These are phyloP conservation scores for Colletotrichum siamense DNA, from an alignment of 2,329 filamentous ascomycete genomes.

Conservation along the genomic window DNA sequence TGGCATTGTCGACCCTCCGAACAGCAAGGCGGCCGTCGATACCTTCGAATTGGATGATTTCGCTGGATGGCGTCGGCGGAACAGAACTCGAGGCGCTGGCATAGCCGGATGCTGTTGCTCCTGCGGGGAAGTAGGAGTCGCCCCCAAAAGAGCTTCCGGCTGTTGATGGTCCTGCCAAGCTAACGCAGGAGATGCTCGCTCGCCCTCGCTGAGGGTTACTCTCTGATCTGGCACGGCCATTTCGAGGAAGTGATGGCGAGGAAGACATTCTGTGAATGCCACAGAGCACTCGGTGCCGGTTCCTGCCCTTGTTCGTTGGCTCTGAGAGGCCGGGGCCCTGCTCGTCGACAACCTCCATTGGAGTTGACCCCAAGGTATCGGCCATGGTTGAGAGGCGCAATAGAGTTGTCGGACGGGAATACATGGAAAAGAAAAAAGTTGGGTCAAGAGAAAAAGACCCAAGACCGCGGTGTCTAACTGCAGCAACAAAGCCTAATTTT, in stretches of 20 bases:
- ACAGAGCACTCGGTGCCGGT: constrained; percentile 72
- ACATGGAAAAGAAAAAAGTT: background rate
- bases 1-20: constrained; percentile 60
- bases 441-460: too few relatives aligned
- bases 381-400: constrained; percentile 3
- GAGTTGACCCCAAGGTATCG: constrained; percentile 6
- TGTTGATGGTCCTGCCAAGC: constrained; percentile 47
- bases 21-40: constrained; percentile 55
- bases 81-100: constrained; percentile 41
- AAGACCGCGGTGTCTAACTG: background rate
- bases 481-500: background rate
- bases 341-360: constrained; percentile 27
- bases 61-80: constrained; percentile 43
- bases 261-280: constrained; percentile 84
- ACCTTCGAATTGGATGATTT: constrained; percentile 44
- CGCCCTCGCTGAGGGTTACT: constrained; percentile 69
- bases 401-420: background rate
- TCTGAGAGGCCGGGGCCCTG: constrained; percentile 30
- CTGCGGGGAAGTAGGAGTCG: constrained; percentile 26
- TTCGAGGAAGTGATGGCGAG: constrained; percentile 71
- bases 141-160: constrained; percentile 34
- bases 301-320: constrained; percentile 63
- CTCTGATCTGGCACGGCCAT: constrained; percentile 69
- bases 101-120: constrained; percentile 31
- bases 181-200: constrained; percentile 60